Evolutionary conservation across 108 stramenopile species (phyloP).

Genomic region (Cylindrotheca closterium): DNA sequence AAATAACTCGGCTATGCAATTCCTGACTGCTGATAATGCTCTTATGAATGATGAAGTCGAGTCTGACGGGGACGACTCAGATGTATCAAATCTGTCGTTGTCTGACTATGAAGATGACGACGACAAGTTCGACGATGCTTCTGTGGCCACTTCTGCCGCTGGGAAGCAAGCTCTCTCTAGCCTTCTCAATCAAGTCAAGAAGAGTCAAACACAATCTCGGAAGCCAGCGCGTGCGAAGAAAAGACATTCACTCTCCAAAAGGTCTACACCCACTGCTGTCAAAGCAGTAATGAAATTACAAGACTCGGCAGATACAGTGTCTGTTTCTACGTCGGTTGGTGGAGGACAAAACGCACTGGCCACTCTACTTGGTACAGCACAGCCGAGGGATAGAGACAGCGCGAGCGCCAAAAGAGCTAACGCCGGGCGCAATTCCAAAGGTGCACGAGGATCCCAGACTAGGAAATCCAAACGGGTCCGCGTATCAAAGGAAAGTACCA

Average conservation of each 20-base stretch:
- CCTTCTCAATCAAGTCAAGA: constrained; percentile 8
- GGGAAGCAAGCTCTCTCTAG: constrained; percentile 22
- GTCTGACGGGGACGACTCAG: constrained; percentile 7
- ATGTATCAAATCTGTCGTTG: constrained; percentile 18
- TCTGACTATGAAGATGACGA: constrained; percentile 8
- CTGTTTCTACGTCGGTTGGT: not conserved
- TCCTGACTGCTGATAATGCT: constrained; percentile 9
- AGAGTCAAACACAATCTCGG: constrained; percentile 2
- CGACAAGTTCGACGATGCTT: constrained; percentile 13
- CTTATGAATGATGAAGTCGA: constrained; percentile 1
- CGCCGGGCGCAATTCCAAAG: too few species aligned
- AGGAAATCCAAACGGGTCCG: not conserved
- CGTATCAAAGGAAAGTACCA: not conserved
- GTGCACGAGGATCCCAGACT: not conserved
- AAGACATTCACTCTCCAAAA: constrained; percentile 13
- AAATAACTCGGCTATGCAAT: constrained; percentile 4
- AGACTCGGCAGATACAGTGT: not conserved
- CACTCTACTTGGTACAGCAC: too few species aligned
- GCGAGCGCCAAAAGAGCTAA: too few species aligned
- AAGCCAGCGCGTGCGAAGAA: not conserved
- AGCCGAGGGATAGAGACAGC: too few species aligned
- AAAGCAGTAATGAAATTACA: constrained; percentile 9
- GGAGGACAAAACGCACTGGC: not conserved
- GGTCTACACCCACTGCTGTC: too few species aligned
- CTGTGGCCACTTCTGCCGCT: constrained; percentile 25